Evolutionary conservation across 495 filamentous ascomycete species (phyloP).

Genomic region (Annulohypoxylon maeteangense): DNA sequence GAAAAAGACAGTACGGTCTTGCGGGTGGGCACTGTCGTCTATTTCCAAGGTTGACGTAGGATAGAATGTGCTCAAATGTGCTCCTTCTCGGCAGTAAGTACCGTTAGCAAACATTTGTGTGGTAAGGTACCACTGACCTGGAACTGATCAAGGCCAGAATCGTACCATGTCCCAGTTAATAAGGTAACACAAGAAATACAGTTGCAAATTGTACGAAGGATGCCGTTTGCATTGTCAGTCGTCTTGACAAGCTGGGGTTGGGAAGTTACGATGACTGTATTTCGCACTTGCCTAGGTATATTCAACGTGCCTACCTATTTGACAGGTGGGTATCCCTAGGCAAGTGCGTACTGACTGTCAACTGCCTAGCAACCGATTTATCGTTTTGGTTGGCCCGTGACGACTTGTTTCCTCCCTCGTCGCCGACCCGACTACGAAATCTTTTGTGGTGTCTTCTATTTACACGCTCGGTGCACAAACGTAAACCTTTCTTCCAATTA

Average conservation of each 20-base stretch:
- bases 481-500: background rate
- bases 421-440: background rate
- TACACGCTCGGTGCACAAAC: background rate
- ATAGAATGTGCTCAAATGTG: constrained; percentile 35
- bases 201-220: background rate
- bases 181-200: constrained; percentile 1
- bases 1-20: background rate
- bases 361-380: background rate
- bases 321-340: background rate
- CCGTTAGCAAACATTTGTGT: constrained; percentile 2
- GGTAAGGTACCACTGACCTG: constrained; percentile 7
- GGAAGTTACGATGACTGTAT: background rate
- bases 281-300: background rate
- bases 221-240: background rate
- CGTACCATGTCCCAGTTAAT: background rate
- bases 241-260: background rate
- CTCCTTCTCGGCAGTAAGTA: constrained; percentile 3
- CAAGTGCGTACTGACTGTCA: background rate
- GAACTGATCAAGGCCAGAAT: background rate
- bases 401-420: background rate
- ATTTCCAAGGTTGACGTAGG: background rate
- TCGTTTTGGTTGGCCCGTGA: background rate
- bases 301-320: background rate
- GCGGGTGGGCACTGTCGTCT: background rate
- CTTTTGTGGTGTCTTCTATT: background rate